phyloP scores from a whole-genome alignment of 2,329 filamentous ascomycete genomes.

The Sclerotinia spermophila region DNA sequence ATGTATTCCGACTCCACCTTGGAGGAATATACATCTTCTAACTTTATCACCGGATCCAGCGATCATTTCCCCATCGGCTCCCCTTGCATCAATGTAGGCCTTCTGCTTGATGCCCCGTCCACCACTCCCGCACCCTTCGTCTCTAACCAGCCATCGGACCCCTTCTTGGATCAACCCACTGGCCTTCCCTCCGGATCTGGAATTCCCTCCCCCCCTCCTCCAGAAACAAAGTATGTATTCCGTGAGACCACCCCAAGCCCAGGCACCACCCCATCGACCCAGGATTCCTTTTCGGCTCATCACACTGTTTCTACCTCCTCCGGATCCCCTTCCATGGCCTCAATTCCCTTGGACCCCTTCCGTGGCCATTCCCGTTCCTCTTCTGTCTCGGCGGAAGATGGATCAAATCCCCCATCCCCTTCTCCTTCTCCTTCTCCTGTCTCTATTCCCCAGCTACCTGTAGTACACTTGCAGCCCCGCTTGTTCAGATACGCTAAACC shows the following conservation, averaged over 20 bases:
- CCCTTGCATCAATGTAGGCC: background rate
- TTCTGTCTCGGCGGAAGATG: constrained; percentile 1
- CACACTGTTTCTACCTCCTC: background rate
- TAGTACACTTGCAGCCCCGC: constrained; percentile 3
- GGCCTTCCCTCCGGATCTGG: background rate
- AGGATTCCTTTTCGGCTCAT: background rate
- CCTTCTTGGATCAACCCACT: background rate
- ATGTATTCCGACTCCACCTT: constrained; percentile 3
- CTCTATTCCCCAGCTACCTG: background rate
- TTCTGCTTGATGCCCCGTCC: background rate
- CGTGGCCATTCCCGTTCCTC: background rate
- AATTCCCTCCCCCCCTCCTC: background rate
- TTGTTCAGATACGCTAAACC: background rate
- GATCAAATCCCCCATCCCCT: background rate
- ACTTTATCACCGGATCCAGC: background rate
- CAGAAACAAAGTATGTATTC: background rate
- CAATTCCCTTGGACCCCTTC: background rate
- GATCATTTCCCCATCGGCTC: background rate
- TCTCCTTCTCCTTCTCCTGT: background rate
- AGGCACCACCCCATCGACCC: background rate
- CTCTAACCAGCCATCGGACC: background rate
- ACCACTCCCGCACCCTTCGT: background rate
- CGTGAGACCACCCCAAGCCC: background rate
- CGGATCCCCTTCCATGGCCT: background rate
- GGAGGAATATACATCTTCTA: background rate